Evolutionary conservation across 208 protist genomes (phyloP), one percentile per base, ranked within the genome.

Genomic region (Trypanosoma lewisi): DNA sequence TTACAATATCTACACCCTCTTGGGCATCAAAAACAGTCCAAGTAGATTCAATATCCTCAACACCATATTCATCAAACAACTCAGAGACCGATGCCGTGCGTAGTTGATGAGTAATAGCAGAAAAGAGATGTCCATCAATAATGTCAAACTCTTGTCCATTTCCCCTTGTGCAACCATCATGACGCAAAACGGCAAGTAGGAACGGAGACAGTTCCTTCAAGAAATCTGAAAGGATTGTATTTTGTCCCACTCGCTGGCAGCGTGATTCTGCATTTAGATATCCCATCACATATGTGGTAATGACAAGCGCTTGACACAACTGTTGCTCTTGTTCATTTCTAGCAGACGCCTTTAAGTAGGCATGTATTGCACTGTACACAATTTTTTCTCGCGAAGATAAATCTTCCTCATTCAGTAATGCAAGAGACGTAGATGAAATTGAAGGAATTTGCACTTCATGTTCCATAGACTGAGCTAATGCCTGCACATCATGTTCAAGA

Each of bases 101-200:
- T 25, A 87, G 60, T 34, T 80, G 73, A n/a, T 77, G 77, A 37
- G 65, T 73, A 66, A 95, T 49, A 23, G 75, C 71, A 41, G 54
- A 61, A 51, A 92, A 53, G 41, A 95, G 71, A 70, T 92, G 85
- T 7, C 81, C 83, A 65, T 95, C 89, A 63, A 75, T 82, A 34
- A 92, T 36, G 59, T 95, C 89, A 54, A 83, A 88, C 78, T 87
- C 85, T 19, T 67, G 37, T n/a, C 87, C 87, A 36, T 75, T 71
- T 0, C 77, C 78, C 1, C 54, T 66, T 12, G 28, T 55, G 63
- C 73, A 83, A 56, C 75, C 80, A 49, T 69, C 69, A 50, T 80
- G 63, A 31, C 60, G 62, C 9, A 89, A 70, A 4, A 68, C 78
- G 42, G 66, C 63, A 28, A 84, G 70, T 17, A 91, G 41, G 62